Percentiles rank a stretch among this genome's conserved stretches.
phyloP scores from a whole-genome alignment of 2,329 filamentous ascomycete species.

The Biscogniauxia mediterranea region DNA sequence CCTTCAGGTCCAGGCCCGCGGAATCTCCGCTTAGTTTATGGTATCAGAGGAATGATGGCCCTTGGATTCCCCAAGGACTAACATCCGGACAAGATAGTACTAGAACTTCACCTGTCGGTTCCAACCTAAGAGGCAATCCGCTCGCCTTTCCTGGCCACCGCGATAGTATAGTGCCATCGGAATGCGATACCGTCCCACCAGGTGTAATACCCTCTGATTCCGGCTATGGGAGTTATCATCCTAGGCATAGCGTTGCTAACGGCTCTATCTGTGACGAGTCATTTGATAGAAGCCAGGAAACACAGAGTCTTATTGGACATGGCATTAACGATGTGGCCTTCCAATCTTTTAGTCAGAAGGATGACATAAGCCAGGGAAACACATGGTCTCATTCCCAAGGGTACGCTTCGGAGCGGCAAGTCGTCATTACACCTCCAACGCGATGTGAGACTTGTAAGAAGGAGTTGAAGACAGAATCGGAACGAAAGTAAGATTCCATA shows the following conservation, averaged over 20 bases:
- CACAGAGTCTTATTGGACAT: conserved; percentile 37
- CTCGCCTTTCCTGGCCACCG: conserved; percentile 33
- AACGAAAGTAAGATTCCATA: conserved; percentile 48
- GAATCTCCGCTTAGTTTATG: conserved; percentile 33
- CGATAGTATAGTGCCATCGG: conserved; percentile 35
- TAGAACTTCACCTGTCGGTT: conserved; percentile 27
- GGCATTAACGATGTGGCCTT: conserved; percentile 30
- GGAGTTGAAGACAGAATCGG: conserved; percentile 50
- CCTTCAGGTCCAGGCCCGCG: conserved; percentile 5
- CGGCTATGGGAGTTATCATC: conserved; percentile 43
- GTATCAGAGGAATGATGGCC: conserved; percentile 40
- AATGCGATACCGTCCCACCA: conserved; percentile 38
- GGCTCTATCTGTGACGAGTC: conserved; percentile 43
- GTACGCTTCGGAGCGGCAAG: conserved; percentile 8
- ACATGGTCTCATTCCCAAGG: conserved; percentile 16
- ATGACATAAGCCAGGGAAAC: conserved; percentile 7
- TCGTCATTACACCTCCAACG: conserved; percentile 21
- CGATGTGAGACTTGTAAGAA: conserved; percentile 41
- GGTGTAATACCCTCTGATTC: conserved; percentile 41
- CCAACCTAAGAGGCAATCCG: conserved; percentile 22
- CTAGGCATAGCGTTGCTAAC: conserved; percentile 43
- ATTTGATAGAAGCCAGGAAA: conserved; percentile 38
- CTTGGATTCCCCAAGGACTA: conserved; percentile 41
- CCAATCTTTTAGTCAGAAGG: conserved; percentile 11
- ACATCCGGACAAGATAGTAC: conserved; percentile 33